Base-by-base conservation (phyloP, 139 green algal genomes). In the Klebsormidium nitens region DNA sequence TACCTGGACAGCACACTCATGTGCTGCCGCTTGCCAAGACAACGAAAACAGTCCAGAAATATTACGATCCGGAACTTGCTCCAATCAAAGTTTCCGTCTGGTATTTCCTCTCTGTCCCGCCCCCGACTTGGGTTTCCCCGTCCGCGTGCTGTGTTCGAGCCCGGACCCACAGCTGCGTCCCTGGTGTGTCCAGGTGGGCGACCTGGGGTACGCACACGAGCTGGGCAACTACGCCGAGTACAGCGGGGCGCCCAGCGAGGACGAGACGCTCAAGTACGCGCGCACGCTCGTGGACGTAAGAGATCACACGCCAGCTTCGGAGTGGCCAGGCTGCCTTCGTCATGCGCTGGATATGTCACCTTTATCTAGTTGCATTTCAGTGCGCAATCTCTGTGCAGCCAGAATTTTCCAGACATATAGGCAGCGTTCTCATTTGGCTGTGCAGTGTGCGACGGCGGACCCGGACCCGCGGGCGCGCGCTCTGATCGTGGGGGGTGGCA, bases 191-290 rank as follows among this genome's bases (percentile, higher is more conserved):
- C 69, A 77, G 69, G 88, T 95, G 14, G 89, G 69, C 5, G 89
- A 95, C 64, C 78, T 95, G 60, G 89, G 89, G 3, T 88, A 77
- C 31, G 82, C 88, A 0, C 56, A 88, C 5, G 86, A 91, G 85
- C 84, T 96, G 48, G 90, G 89, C 56, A 96, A 96, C 80, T 96
- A 96, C 55, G 91, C 88, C 8, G 91, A 96, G 74, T 96, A 96
- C 84, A 89, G 79, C 55, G 89, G 89, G 1, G 89, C 88, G 2
- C 89, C 89, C 50, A 94, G 81, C 79, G 82, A 81, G 3, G 35
- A 86, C 63, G 80, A 88, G 65, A 88, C 83, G 5, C 76, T 85
- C 39, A 11, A 64, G 17, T 86, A 84, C 26, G 82, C 82, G 1
- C 66, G 70, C 29, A 81, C 66, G 11, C 76, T 87, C 26, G 64